Base-by-base conservation (phyloP, 257 asterid genomes). In the Nicotiana paniculata region DNA sequence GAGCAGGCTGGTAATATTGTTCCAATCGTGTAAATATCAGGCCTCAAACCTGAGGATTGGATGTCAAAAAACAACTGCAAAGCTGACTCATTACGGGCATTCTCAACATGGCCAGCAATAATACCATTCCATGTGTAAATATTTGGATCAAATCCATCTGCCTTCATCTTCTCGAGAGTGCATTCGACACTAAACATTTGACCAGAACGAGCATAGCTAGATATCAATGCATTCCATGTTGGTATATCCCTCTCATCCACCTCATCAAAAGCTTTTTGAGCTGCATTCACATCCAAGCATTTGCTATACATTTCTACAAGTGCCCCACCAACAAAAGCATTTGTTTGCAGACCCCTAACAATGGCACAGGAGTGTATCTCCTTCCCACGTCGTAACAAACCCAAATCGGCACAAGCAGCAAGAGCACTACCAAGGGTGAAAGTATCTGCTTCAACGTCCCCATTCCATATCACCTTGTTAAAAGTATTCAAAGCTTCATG, bases 41-140 rank as follows among this genome's bases (percentile, higher is more conserved):
- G 96, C 83, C 78, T 88, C 84, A 89, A 67, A 77, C 89, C 85
- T 67, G 91, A 89, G 79, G 82, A 82, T 84, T 91, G 97, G 92
- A 92, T 84, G 61, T 91, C 90, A 3, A 76, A 28, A 74, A 95
- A 89, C 69, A 87, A 77, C 83, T 88, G 70, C 75, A 95, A 82
- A 80, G 94, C 97, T 83, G 87, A 53, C 83, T 91, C 97, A 75
- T 91, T 83, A 82, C 81, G 87, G 33, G 82, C 93, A 30, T 90
- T 91, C 81, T 93, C 95, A 58, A 88, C 91, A 39, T 80, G 85
- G 15, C 93, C 97, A 39, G 91, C 92, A 37, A 95, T 88, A 83
- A 95, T 90, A 43, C 97, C 91, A 18, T 95, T 95, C 93, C 95
- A 95, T 3, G 98, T 89, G 81, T 91, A 90, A 55, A 84, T 87